Conservation (phyloP, 2,329 filamentous ascomycete species). For the Aspergillus arachidicola region DNA sequence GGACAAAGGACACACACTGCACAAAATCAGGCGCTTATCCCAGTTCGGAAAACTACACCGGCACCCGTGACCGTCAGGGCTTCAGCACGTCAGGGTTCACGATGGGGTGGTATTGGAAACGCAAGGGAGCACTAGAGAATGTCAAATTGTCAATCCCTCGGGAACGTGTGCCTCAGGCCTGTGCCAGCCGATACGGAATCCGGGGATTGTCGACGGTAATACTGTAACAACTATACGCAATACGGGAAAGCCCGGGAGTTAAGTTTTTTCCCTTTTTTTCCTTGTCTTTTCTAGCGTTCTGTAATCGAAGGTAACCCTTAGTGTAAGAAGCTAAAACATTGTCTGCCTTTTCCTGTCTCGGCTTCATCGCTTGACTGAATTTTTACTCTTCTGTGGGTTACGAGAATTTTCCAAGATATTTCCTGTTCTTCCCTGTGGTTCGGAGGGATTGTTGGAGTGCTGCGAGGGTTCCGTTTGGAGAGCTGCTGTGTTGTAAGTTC, state of each 20-base stretch:
- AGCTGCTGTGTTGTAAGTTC: conserved; percentile 18
- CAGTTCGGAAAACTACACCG: not conserved
- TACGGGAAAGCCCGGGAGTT: conserved; percentile 43
- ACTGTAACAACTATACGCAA: conserved; percentile 36
- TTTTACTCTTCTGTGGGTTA: conserved; percentile 13
- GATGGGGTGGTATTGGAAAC: not conserved
- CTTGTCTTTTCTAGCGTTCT: conserved; percentile 21
- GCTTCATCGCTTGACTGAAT: conserved; percentile 20
- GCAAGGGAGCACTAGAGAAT: not conserved
- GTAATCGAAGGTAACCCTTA: conserved; percentile 15
- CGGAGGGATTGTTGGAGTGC: conserved; percentile 29
- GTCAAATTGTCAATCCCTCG: conserved; percentile 1
- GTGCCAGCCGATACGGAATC: conserved; percentile 20
- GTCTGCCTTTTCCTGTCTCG: conserved; percentile 13
- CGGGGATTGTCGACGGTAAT: conserved; percentile 13
- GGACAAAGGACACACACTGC: not conserved
- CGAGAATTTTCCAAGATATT: not conserved
- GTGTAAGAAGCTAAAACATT: not conserved
- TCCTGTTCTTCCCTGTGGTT: conserved; percentile 18
- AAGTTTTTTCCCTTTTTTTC: conserved; percentile 26
- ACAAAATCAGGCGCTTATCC: not conserved
- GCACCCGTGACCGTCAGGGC: too few relatives aligned
- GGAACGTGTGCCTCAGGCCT: conserved; percentile 24
- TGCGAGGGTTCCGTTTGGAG: conserved; percentile 23
- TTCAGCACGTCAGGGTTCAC: not conserved